Evolutionary conservation across 2,329 filamentous ascomycete genomes (phyloP), one percentile per base, ranked within the genome.

Genomic region (Alternaria sp.): DNA sequence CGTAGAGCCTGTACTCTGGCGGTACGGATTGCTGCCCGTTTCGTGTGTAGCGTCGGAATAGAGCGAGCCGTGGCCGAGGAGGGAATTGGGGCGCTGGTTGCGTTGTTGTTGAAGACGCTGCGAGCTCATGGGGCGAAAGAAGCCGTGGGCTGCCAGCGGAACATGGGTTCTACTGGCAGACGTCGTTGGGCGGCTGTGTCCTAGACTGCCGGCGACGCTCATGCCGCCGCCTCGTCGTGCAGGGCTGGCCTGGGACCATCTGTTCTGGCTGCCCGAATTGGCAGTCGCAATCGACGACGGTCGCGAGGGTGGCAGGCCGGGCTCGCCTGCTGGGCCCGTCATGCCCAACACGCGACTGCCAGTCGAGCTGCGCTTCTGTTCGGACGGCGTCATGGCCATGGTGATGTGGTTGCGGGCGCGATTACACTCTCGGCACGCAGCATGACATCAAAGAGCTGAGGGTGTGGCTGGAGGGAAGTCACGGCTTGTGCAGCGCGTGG

Each of bases 91-190:
- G 50, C 84, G 83, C 69, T 84, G 88, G 67, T 90, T 89, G 78
- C 95, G 87, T 81, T 98, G 96, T 58, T 93, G 93, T 81, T 98
- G 95, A 54, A 98, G 84, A 78, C 93, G 91, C 79, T 97, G 93
- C 23, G 95, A 97, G 82, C 94, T 98, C 93, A 99, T 97, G 43
- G 96, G 96, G 21, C 91, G 91, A 77, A 97, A 97, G 83, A 99
- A 98, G 57, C 93, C 95, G 75, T 95, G 91, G 15, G 93, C 93
- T 3, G 93, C 91, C 57, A 99, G 83, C 1, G 96, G 94, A 19
- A 97, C 93, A 84, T 99, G 96, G 45, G 92, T 96, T 74, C 90
- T 88, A 77, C 90, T 93, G 49, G 91, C 85, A 45, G 92, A 86
- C 68, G 90, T 95, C 15, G 84, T 85, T 57, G 84, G 90, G 68